These are phyloP conservation scores for Barnettozyma botsteinii DNA, from an alignment of 805 yeast species.

Conservation along the genomic window DNA sequence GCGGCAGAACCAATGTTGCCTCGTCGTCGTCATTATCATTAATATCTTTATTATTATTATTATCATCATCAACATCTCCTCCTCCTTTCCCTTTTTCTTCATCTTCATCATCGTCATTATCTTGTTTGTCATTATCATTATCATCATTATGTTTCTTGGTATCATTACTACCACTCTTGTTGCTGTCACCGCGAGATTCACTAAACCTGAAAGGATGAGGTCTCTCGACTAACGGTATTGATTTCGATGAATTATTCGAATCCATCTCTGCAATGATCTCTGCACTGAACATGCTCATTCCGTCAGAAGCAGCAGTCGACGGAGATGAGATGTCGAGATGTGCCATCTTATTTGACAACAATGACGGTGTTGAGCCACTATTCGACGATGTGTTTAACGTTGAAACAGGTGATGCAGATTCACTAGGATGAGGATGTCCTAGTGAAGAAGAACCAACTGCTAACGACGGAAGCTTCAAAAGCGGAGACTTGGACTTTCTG, in stretches of 20 bases:
- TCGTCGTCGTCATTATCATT: conserved; percentile 5
- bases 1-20: conserved; percentile 6
- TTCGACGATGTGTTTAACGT: conserved; percentile 4
- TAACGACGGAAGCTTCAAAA: conserved; percentile 36
- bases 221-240: too few species aligned
- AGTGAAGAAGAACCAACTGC: conserved; percentile 13
- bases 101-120: not conserved
- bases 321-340: conserved; percentile 24
- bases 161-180: not conserved
- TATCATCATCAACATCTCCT: too few species aligned
- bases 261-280: conserved; percentile 28
- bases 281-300: conserved; percentile 25
- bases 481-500: conserved; percentile 36
- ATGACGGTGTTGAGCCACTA: conserved; percentile 15
- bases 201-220: too few species aligned
- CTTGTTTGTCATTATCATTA: not conserved
- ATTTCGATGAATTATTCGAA: too few species aligned
- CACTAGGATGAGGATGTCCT: not conserved
- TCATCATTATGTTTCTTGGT: not conserved
- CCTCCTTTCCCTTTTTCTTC: too few species aligned
- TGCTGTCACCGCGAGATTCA: too few species aligned
- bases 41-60: not conserved
- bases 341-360: conserved; percentile 14
- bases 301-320: conserved; percentile 26
- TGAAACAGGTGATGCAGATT: not conserved